These are phyloP conservation scores for Solanum bulbocastanum DNA, from an alignment of 257 asterid genomes.

Conservation along the genomic window DNA sequence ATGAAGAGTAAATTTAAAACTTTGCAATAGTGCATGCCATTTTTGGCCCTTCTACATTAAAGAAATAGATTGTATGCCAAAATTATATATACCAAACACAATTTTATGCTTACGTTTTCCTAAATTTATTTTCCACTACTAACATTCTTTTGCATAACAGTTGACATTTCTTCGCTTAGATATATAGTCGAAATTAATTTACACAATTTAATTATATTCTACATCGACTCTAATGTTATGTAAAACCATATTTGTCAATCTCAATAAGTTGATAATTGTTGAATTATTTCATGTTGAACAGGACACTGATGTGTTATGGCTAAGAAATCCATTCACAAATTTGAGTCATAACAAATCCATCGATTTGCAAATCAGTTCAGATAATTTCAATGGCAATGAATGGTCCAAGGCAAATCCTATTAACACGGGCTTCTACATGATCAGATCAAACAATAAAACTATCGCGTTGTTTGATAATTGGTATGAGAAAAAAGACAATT, in stretches of 20 bases:
- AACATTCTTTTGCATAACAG: neutral
- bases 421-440: constrained; percentile 51
- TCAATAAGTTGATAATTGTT: neutral
- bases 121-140: neutral
- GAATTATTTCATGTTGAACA: neutral
- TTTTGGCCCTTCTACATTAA: no score
- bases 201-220: neutral
- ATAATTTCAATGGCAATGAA: constrained; percentile 15
- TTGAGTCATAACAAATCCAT: neutral
- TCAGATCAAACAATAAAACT: constrained; percentile 38
- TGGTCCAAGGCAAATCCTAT: constrained; percentile 12
- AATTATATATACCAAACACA: neutral
- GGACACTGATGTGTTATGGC: constrained; percentile 48
- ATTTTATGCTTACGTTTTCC: neutral
- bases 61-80: neutral
- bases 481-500: constrained; percentile 18
- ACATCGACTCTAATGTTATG: neutral
- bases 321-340: constrained; percentile 32
- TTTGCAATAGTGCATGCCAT: neutral
- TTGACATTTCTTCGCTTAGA: neutral
- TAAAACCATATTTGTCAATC: neutral
- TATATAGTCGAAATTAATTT: neutral
- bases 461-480: constrained; percentile 24
- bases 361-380: constrained; percentile 38
- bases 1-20: neutral